A percentile compares a stretch with the other conserved stretches of the same genome.
Evolutionary conservation across 176 grass and related monocot genomes (phyloP).

Genomic region (Metroxylon sagu): DNA sequence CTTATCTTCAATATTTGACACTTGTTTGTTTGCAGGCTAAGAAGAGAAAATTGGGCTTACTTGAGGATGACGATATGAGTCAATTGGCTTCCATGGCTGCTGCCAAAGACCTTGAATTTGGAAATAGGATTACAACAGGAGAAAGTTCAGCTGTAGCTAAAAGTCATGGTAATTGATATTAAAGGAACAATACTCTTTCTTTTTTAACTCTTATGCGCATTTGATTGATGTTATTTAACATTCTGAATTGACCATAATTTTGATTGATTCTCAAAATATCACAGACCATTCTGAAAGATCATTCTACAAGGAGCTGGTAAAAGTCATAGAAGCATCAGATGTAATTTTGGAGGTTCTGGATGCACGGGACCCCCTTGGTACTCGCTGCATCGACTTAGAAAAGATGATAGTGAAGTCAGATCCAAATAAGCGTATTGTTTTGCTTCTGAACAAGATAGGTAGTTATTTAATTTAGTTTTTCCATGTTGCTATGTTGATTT

Average conservation of each 20-base stretch:
- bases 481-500: background rate
- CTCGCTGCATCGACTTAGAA: slow-evolving; percentile 81
- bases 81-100: slow-evolving; percentile 42
- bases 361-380: slow-evolving; percentile 68
- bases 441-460: slow-evolving; percentile 98
- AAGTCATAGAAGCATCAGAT: slow-evolving; percentile 88
- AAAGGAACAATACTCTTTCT: background rate
- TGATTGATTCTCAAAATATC: slow-evolving; percentile 14
- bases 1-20: too few species aligned
- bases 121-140: slow-evolving; percentile 28
- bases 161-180: slow-evolving; percentile 46
- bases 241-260: background rate
- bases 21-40: slow-evolving; percentile 31
- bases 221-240: slow-evolving; percentile 19
- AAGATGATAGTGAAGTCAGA: slow-evolving; percentile 67
- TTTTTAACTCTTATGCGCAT: too few species aligned
- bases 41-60: slow-evolving; percentile 74
- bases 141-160: slow-evolving; percentile 31
- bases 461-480: background rate
- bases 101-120: slow-evolving; percentile 29
- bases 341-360: slow-evolving; percentile 94
- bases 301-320: slow-evolving; percentile 94
- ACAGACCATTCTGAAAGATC: slow-evolving; percentile 83
- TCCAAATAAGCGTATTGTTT: slow-evolving; percentile 66
- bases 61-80: slow-evolving; percentile 49